phyloP scores from a whole-genome alignment of 768 basidiomycete species.

The Trametes cingulata region DNA sequence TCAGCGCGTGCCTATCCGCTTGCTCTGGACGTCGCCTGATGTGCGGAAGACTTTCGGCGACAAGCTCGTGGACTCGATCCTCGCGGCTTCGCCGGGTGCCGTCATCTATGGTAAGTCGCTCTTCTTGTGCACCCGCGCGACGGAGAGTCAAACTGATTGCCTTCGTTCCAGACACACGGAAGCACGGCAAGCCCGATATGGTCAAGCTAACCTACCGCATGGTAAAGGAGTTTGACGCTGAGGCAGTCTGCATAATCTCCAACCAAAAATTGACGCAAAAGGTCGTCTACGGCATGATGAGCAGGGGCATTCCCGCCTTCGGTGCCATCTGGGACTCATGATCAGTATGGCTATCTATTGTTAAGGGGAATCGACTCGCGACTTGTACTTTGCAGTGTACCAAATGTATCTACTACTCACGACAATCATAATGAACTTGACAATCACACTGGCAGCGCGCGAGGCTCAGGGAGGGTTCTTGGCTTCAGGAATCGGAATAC shows the following conservation, averaged over 20 bases:
- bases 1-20: slow-evolving; percentile 49
- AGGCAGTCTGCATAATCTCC: slow-evolving; percentile 58
- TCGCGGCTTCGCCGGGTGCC: slow-evolving; percentile 54
- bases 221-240: slow-evolving; percentile 39
- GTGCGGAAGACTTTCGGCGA: slow-evolving; percentile 64
- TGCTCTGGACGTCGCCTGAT: slow-evolving; percentile 65
- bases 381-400: not conserved
- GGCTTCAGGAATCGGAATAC: too few species aligned
- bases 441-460: too few species aligned
- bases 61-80: slow-evolving; percentile 55
- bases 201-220: slow-evolving; percentile 38
- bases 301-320: slow-evolving; percentile 60
- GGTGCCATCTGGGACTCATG: slow-evolving; percentile 64
- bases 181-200: slow-evolving; percentile 40
- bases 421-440: too few species aligned
- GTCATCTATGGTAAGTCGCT: slow-evolving; percentile 53
- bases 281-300: slow-evolving; percentile 61
- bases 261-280: slow-evolving; percentile 58
- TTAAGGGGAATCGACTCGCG: not conserved
- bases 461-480: too few species aligned
- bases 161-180: slow-evolving; percentile 32
- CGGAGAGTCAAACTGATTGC: not conserved
- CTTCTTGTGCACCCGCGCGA: not conserved
- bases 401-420: not conserved
- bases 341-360: not conserved